Conservation (phyloP, 345 rosid genomes). For the thale cress (Arabidopsis thaliana) region TAIR10.1 NC_003070.9:1031501-1032000, state of each 20-base stretch:
- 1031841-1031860: neutral
- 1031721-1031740: slow-evolving; percentile 67
- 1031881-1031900: slow-evolving; percentile 48
- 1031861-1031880: neutral
- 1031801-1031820: neutral
- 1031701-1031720: slow-evolving; percentile 71
- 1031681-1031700: slow-evolving; percentile 35
- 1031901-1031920: slow-evolving; percentile 95
- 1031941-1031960: slow-evolving; percentile 99
- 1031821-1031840: slow-evolving; percentile 13
- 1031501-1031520: neutral
- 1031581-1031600: neutral
- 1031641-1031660: neutral
- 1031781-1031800: slow-evolving; percentile 56
- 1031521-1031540: slow-evolving; percentile 1
- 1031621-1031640: neutral
- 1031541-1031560: slow-evolving; percentile 9
- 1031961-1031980: slow-evolving; percentile 93
- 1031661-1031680: slow-evolving; percentile 6
- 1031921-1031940: slow-evolving; percentile 97
- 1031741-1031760: slow-evolving; percentile 98
- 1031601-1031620: neutral
- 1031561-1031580: slow-evolving; percentile 21
- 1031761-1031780: slow-evolving; percentile 92
- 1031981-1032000: slow-evolving; percentile 57